Conservation (phyloP, 1,284 basidiomycete genomes). For the Earliella scabrosa region DNA sequence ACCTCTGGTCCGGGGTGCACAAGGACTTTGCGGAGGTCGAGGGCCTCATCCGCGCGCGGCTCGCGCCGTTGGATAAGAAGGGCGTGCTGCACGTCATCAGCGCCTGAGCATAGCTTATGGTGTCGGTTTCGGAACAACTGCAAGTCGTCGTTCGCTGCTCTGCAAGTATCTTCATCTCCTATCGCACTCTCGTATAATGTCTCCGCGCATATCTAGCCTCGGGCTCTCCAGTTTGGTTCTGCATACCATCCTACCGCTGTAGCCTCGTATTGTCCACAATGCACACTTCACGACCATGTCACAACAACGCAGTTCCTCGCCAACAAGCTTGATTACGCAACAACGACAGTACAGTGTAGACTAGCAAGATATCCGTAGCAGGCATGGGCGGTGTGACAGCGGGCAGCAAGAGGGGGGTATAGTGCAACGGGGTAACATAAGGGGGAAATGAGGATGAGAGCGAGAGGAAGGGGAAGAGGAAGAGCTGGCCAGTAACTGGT, state of each 20-base stretch:
- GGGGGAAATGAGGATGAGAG: constrained; percentile 10
- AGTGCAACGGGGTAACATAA: constrained; percentile 32
- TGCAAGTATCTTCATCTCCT: neutral
- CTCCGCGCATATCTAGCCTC: neutral
- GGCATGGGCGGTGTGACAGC: constrained; percentile 14
- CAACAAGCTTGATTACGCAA: constrained; percentile 25
- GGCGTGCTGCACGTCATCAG: constrained; percentile 24
- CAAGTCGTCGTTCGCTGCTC: no score
- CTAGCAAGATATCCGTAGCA: constrained; percentile 26
- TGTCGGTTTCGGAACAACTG: neutral
- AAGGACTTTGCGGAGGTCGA: constrained; percentile 23
- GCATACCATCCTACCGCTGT: neutral
- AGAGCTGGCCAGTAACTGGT: constrained; percentile 9
- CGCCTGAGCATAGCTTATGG: neutral
- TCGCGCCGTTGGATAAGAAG: constrained; percentile 26
- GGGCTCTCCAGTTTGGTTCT: neutral
- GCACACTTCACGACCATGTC: neutral
- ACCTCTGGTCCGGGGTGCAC: constrained; percentile 30
- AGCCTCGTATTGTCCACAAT: neutral
- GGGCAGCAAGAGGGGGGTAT: constrained; percentile 28
- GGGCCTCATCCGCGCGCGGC: constrained; percentile 19
- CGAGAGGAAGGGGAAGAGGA: neutral
- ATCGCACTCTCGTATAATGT: neutral
- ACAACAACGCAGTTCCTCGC: constrained; percentile 9
- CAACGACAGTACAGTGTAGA: constrained; percentile 27